Evolutionary conservation across 345 rosid species (phyloP).

Genomic region (Citrus inodora): DNA sequence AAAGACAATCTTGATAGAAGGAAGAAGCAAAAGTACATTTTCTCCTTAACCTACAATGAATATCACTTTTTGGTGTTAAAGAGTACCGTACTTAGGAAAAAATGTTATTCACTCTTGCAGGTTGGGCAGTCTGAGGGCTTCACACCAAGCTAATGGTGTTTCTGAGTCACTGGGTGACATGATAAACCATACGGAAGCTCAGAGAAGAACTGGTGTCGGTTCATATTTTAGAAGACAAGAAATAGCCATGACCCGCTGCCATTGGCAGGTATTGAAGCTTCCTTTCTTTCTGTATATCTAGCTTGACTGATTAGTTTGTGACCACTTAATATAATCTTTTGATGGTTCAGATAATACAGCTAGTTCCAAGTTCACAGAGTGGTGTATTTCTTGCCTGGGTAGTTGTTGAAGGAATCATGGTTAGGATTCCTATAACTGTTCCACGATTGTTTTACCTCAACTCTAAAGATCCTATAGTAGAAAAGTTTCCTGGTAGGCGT

Average conservation of each 20-base stretch:
- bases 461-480: conserved; percentile 58
- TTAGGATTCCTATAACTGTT: conserved; percentile 73
- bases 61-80: conserved; percentile 1
- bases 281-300: conserved; percentile 12
- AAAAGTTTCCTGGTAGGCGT: conserved; percentile 72
- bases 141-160: conserved; percentile 26
- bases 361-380: conserved; percentile 53
- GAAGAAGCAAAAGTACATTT: conserved; percentile 71
- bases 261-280: conserved; percentile 72
- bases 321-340: conserved; percentile 13
- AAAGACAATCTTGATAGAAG: conserved; percentile 52
- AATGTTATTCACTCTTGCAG: conserved; percentile 35
- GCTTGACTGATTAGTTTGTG: conserved; percentile 21
- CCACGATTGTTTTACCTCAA: conserved; percentile 83
- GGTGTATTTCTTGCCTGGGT: conserved; percentile 88
- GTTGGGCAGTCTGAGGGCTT: conserved; percentile 49
- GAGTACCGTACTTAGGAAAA: neutral
- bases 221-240: conserved; percentile 84
- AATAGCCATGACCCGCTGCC: conserved; percentile 63
- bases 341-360: conserved; percentile 71
- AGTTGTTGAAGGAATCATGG: conserved; percentile 87
- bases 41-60: neutral
- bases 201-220: conserved; percentile 56
- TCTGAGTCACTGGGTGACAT: conserved; percentile 24
- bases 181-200: conserved; percentile 38